Base-by-base conservation (phyloP, 305 asterid species). In the Andrographis paniculata region DNA sequence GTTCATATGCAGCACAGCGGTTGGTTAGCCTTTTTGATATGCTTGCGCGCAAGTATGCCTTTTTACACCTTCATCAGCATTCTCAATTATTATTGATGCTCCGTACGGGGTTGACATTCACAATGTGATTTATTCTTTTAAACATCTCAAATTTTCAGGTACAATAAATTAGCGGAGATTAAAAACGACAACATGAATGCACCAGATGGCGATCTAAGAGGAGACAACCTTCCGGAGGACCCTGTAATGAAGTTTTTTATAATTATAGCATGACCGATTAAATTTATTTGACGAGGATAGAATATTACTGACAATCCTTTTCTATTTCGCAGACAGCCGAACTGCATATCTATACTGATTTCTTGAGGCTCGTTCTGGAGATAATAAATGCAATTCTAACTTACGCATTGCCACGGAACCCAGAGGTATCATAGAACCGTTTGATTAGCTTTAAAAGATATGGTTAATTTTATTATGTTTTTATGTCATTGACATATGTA, bases 21-120 rank as follows among this genome's bases (percentile, higher is more conserved):
- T 62, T 91, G 77, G 93, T 91, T 63, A 91, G 96, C 87, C 96
- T 91, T 53, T 91, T 91, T 52, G 81, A 83, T 43, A 87, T 87
- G 95, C 99, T 91, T 63, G 72, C 99, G 15, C 99, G 95, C 82
- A 87, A 83, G 99, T 87, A 87, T 31, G 94, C 69, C 39, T 54
- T 20, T 46, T 33, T 27, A 4, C 23, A 11, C 44, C 37, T 42
- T 48, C 35, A 35, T 27, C 11, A 14, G n/a, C 17, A 15, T 49
- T 20, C 58, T 49, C 17, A 58, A 27, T 50, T 27, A 14, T 35
- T 20, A 17, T 20, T 28, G 28, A 62, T 40, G 24, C 50, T 38
- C 6, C 50, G 36, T 47, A 53, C 53, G 17, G 19, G 27, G 42
- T 46, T 53, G 20, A 24, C 13, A 28, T 1, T 28, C 5, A 45